These are phyloP conservation scores for Aegilops speltoides DNA, from an alignment of 176 grass and related monocot species.

Conservation along the genomic window DNA sequence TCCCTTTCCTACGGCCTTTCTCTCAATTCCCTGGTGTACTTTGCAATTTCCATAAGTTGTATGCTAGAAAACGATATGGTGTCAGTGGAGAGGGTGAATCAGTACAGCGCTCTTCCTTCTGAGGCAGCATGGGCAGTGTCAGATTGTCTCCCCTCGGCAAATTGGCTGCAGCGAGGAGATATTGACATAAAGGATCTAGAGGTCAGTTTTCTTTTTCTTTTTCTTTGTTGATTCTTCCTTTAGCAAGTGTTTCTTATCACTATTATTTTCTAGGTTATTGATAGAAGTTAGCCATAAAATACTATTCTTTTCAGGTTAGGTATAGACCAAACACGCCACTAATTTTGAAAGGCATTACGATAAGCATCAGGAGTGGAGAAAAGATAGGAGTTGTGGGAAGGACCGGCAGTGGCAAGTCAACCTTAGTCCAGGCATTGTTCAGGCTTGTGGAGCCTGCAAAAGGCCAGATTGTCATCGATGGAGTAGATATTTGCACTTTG, in stretches of 20 bases:
- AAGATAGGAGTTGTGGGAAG: slow-evolving; percentile 92
- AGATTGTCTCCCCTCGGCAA: slow-evolving; percentile 49
- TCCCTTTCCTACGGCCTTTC: no score
- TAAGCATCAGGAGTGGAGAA: slow-evolving; percentile 66
- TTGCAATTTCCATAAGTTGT: slow-evolving; percentile 65
- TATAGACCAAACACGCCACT: slow-evolving; percentile 84
- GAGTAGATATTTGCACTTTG: slow-evolving; percentile 71
- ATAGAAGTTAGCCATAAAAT: neutral
- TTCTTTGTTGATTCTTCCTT: neutral
- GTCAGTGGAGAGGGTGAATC: slow-evolving; percentile 82
- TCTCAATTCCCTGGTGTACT: slow-evolving; percentile 46
- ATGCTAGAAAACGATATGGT: slow-evolving; percentile 90
- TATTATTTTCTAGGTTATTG: neutral
- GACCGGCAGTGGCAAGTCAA: slow-evolving; percentile 95
- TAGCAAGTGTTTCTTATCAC: neutral
- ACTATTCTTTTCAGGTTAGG: slow-evolving; percentile 53
- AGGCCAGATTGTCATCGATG: slow-evolving; percentile 73
- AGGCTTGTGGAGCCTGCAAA: slow-evolving; percentile 77
- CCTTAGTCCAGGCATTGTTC: slow-evolving; percentile 85
- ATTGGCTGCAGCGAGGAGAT: slow-evolving; percentile 73
- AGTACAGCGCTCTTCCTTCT: slow-evolving; percentile 75
- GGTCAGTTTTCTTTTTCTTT: slow-evolving; percentile 31
- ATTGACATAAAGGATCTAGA: slow-evolving; percentile 74
- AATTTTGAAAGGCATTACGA: slow-evolving; percentile 82
- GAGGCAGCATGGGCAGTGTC: slow-evolving; percentile 81